Conservation (phyloP, 495 filamentous ascomycete species). For the Neurospora sp. region DNA sequence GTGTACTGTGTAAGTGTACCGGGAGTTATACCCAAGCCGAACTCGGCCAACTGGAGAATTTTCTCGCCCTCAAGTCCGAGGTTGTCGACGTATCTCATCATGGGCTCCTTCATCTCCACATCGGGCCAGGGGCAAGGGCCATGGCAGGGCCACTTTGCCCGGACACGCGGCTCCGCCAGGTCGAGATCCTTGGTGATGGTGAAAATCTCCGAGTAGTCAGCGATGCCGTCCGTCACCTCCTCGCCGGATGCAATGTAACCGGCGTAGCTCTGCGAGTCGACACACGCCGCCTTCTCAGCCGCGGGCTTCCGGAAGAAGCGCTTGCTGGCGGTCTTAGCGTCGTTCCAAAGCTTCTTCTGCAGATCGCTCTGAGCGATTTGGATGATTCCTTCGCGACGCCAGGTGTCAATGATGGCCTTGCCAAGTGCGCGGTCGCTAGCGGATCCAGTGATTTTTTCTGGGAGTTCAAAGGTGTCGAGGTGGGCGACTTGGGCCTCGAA, state of each 20-base stretch:
- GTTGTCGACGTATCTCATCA: constrained; percentile 20
- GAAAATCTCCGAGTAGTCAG: constrained; percentile 40
- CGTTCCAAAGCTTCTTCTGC: constrained; percentile 14
- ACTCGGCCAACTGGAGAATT: constrained; percentile 27
- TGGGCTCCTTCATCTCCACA: constrained; percentile 22
- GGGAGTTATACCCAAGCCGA: constrained; percentile 22
- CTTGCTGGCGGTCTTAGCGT: constrained; percentile 22
- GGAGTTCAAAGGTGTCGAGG: constrained; percentile 28
- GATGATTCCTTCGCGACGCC: constrained; percentile 34
- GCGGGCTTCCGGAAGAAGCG: constrained; percentile 27
- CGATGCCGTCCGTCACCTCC: constrained; percentile 35
- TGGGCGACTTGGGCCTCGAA: constrained; percentile 21
- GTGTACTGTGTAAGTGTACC: constrained; percentile 24
- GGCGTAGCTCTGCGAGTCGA: constrained; percentile 34
- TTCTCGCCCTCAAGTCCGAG: constrained; percentile 28
- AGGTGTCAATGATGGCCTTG: constrained; percentile 27
- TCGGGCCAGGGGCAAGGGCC: constrained; percentile 37
- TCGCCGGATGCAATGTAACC: constrained; percentile 41
- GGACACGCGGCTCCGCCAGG: constrained; percentile 24
- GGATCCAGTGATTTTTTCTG: constrained; percentile 18
- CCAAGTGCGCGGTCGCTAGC: constrained; percentile 19
- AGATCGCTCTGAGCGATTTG: constrained; percentile 26
- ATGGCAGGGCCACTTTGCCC: constrained; percentile 34
- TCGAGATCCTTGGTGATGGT: constrained; percentile 36
- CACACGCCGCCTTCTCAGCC: constrained; percentile 26